These are phyloP conservation scores for Colletotrichum australisinense DNA, from an alignment of 2,329 filamentous ascomycete genomes.

Conservation along the genomic window DNA sequence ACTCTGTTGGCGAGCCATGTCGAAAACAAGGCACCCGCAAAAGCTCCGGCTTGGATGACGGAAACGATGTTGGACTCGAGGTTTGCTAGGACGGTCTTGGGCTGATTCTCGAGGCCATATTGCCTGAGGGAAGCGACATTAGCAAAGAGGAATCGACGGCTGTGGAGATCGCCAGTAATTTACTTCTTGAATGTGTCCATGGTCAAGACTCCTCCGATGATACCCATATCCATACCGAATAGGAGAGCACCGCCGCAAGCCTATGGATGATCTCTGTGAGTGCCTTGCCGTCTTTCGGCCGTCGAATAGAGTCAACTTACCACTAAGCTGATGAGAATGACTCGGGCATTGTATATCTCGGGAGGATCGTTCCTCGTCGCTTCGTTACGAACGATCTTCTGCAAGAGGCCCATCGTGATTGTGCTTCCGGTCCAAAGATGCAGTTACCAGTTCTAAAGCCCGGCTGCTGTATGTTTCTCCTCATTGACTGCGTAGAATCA, in stretches of 20 bases:
- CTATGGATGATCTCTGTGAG: no score
- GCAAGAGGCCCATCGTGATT: conserved; percentile 21
- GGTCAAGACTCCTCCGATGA: conserved; percentile 42
- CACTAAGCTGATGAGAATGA: no score
- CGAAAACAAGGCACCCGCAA: conserved; percentile 65
- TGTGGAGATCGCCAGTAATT: not conserved
- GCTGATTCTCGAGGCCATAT: conserved; percentile 25
- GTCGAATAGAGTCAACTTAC: no score
- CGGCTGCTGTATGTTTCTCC: no score
- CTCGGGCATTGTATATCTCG: conserved; percentile 34
- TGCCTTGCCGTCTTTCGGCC: no score
- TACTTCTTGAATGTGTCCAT: conserved; percentile 39
- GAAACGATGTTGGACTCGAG: conserved; percentile 46
- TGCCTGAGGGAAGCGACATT: conserved; percentile 27
- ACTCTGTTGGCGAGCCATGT: conserved; percentile 65
- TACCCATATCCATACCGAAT: conserved; percentile 41
- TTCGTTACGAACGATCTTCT: conserved; percentile 35
- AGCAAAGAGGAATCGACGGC: conserved; percentile 21
- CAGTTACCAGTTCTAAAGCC: no score
- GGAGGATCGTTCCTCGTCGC: conserved; percentile 35
- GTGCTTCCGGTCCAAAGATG: no score
- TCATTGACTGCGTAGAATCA: no score
- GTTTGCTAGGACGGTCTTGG: conserved; percentile 23
- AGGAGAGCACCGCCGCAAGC: conserved; percentile 34
- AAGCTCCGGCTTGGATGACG: conserved; percentile 66